Evolutionary conservation across 345 rosid species (phyloP).

Genomic region (Dimocarpus longan): DNA sequence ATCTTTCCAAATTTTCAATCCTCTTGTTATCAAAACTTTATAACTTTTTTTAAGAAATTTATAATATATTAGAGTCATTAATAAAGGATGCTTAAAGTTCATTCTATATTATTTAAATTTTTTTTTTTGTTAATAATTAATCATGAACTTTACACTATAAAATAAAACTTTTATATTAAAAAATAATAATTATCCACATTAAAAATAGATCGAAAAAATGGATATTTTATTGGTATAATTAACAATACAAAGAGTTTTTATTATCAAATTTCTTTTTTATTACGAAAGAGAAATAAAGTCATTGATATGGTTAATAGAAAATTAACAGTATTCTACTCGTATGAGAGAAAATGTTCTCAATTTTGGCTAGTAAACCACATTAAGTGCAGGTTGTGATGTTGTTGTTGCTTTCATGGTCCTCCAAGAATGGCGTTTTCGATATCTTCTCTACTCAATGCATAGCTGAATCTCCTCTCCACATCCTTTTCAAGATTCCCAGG

Average conservation of each 20-base stretch:
- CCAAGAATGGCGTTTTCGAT: conserved; percentile 91
- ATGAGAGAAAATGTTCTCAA: not conserved
- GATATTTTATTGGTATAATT: not conserved
- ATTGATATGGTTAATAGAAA: not conserved
- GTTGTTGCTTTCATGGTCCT: conserved; percentile 57
- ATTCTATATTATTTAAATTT: no score
- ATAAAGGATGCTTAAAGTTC: no score
- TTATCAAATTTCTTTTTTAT: not conserved
- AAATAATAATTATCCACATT: no score
- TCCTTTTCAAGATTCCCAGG: conserved; percentile 91
- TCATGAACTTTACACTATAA: not conserved
- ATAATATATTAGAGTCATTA: not conserved
- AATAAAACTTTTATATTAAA: not conserved
- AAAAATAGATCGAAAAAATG: no score
- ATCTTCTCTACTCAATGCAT: conserved; percentile 93
- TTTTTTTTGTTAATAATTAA: no score
- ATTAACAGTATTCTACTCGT: not conserved
- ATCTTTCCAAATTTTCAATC: no score
- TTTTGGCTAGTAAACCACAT: not conserved
- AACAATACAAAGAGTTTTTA: not conserved
- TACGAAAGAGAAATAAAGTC: not conserved
- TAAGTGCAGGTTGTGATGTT: not conserved
- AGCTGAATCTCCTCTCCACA: conserved; percentile 92
- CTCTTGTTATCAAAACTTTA: no score
- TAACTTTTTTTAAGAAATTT: no score